Evolutionary conservation across 2,329 filamentous ascomycete species (phyloP), one percentile per base, ranked within the genome.

Genomic region (Diaporthe nobilis): DNA sequence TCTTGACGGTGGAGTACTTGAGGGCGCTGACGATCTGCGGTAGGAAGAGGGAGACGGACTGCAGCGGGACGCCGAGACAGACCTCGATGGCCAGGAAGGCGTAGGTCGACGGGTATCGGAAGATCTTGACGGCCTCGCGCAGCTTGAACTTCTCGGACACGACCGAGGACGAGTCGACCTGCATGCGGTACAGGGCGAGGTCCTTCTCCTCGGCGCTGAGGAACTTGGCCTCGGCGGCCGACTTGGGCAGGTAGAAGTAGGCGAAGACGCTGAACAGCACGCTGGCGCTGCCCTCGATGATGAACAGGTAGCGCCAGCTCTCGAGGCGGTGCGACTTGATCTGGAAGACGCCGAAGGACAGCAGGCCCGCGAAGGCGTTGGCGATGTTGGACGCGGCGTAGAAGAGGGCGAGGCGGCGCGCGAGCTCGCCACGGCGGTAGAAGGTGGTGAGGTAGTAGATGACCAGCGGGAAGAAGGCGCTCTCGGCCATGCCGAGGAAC

Each of bases 151-250:
- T 81, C 79, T 91, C 88, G 51, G 87, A 85, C 37, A 91, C 89
- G 22, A 87, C 85, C 0, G 93, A 91, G 3, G 93, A 95, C 9
- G 91, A 93, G 81, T 96, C 94, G 71, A 94, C 88, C 77, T 93
- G 92, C 77, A 95, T 94, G n/a, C 94, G 92, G 80, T 92, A 90
- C 80, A 91, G 92, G 4, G 94, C 94, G 0, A 95, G 88, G 12
- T 87, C 85, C 80, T 91, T 93, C 81, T 96, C 93, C 2, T 92
- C 90, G 2, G 89, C 86, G 74, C 83, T 91, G 28, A 95, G 86
- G 80, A 95, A 95, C 1, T 82, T 86, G 1, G 93, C 93, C 77
- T 92, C 88, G 49, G 90, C 87, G 0, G 92, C 92, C 63, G 89
- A 92, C 73, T 84, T 86, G 0, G 94, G 94, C 1, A 96, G 88